Conservation (phyloP, 148 eudicot genomes). For the Mesembryanthemum crystallinum region DNA sequence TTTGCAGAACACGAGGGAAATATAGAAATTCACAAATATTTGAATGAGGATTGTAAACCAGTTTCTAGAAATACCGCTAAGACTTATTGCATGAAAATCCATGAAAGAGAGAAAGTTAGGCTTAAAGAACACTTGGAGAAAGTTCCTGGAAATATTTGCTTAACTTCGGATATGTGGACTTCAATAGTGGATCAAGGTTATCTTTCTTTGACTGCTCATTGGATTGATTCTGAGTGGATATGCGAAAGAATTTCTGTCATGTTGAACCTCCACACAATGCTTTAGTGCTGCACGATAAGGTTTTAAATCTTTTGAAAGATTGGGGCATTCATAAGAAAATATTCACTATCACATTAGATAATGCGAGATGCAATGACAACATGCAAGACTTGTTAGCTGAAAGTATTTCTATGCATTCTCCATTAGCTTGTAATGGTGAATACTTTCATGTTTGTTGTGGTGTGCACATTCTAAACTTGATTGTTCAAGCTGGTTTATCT, state of each 20-base stretch:
- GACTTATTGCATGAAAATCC: neutral
- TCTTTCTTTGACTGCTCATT: neutral
- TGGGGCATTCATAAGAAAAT: conserved; percentile 11
- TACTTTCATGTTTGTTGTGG: conserved; percentile 9
- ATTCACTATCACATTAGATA: conserved; percentile 7
- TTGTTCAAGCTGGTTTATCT: neutral
- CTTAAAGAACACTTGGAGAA: neutral
- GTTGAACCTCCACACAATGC: conserved; percentile 6
- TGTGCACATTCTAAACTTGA: neutral
- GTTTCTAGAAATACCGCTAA: neutral
- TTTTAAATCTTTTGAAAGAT: neutral
- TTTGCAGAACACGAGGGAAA: neutral
- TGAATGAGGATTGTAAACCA: neutral
- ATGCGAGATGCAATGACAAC: conserved; percentile 3
- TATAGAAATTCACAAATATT: neutral
- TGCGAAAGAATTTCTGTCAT: neutral
- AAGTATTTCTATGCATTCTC: neutral
- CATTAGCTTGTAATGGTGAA: conserved; percentile 1
- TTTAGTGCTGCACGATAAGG: neutral
- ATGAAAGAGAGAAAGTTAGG: neutral
- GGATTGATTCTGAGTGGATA: neutral
- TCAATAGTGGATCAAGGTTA: neutral
- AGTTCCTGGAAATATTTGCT: neutral
- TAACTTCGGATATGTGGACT: neutral
- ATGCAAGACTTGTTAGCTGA: neutral